Percentiles rank a stretch among this genome's conserved stretches.
phyloP scores from a whole-genome alignment of 805 yeast genomes.

The Saturnispora gosingensis region DNA sequence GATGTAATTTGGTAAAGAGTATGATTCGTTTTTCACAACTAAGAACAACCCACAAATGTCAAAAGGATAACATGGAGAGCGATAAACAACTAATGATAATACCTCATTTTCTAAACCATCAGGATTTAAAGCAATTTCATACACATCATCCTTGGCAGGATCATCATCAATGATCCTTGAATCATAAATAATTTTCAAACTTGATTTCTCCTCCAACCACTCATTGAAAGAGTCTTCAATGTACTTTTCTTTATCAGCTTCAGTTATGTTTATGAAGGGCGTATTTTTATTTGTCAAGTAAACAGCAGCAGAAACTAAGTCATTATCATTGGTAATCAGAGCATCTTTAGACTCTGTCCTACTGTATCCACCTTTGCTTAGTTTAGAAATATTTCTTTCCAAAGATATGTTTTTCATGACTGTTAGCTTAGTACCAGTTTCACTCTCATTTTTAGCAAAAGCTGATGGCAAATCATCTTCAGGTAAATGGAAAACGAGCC shows the following conservation, averaged over 20 bases:
- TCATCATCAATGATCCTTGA: slow-evolving; percentile 21
- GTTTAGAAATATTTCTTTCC: slow-evolving; percentile 50
- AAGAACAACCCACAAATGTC: slow-evolving; percentile 63
- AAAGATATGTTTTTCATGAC: slow-evolving; percentile 40
- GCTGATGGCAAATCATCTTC: slow-evolving; percentile 82
- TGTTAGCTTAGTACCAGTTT: slow-evolving; percentile 49
- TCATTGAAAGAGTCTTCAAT: slow-evolving; percentile 23
- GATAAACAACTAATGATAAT: slow-evolving; percentile 32
- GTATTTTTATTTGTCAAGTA: slow-evolving; percentile 32
- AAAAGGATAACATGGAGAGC: slow-evolving; percentile 50
- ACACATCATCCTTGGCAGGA: slow-evolving; percentile 29
- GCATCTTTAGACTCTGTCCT: slow-evolving; percentile 50
- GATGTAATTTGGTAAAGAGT: slow-evolving; percentile 60
- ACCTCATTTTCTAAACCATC: slow-evolving; percentile 24
- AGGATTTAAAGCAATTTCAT: slow-evolving; percentile 29
- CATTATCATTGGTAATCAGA: slow-evolving; percentile 31
- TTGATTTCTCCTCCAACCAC: slow-evolving; percentile 74
- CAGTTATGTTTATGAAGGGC: background rate
- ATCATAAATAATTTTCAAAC: slow-evolving; percentile 49
- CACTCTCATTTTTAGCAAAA: slow-evolving; percentile 49
- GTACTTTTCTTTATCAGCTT: slow-evolving; percentile 7
- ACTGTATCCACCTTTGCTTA: slow-evolving; percentile 63
- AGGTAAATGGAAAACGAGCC: slow-evolving; percentile 83
- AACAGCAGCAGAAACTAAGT: slow-evolving; percentile 45
- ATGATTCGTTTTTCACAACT: slow-evolving; percentile 31